Conservation (phyloP, 495 filamentous ascomycete species). For the Penicillium arizonense region DNA sequence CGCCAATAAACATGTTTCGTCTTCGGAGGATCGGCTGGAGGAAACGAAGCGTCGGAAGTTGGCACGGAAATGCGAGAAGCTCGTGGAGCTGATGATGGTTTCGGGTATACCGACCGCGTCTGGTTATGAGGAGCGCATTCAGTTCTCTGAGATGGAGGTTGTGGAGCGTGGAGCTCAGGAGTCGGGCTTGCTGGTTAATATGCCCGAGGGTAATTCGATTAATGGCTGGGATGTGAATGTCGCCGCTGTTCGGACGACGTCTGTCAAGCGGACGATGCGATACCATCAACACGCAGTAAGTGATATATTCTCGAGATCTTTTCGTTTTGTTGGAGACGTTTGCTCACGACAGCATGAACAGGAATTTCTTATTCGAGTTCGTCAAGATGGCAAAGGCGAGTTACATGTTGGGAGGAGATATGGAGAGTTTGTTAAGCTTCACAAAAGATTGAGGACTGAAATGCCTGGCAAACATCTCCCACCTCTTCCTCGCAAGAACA, state of each 20-base stretch:
- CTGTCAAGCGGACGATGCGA: constrained; percentile 80
- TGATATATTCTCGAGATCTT: neutral
- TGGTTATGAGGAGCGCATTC: constrained; percentile 93
- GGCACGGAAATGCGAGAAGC: constrained; percentile 87
- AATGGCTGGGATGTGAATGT: constrained; percentile 98
- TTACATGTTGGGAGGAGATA: constrained; percentile 81
- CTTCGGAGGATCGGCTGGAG: constrained; percentile 91
- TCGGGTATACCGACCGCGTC: constrained; percentile 93
- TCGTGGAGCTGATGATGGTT: constrained; percentile 99
- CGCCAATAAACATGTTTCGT: constrained; percentile 96
- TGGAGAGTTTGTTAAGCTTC: constrained; percentile 78
- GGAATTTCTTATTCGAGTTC: constrained; percentile 90
- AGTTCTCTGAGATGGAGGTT: constrained; percentile 94
- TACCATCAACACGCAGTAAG: constrained; percentile 90
- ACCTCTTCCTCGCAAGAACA: constrained; percentile 86
- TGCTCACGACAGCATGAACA: constrained; percentile 29
- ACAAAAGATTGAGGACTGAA: constrained; percentile 77
- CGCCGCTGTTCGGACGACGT: constrained; percentile 78
- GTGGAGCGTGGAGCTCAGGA: constrained; percentile 92
- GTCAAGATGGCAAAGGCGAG: constrained; percentile 66
- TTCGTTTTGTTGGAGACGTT: neutral
- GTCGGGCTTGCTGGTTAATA: constrained; percentile 76
- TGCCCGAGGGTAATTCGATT: constrained; percentile 85
- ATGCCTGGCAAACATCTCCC: constrained; percentile 90
- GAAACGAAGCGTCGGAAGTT: constrained; percentile 94